phyloP scores from a whole-genome alignment of 2,329 filamentous ascomycete species.

The Penicillium occitanis region DNA sequence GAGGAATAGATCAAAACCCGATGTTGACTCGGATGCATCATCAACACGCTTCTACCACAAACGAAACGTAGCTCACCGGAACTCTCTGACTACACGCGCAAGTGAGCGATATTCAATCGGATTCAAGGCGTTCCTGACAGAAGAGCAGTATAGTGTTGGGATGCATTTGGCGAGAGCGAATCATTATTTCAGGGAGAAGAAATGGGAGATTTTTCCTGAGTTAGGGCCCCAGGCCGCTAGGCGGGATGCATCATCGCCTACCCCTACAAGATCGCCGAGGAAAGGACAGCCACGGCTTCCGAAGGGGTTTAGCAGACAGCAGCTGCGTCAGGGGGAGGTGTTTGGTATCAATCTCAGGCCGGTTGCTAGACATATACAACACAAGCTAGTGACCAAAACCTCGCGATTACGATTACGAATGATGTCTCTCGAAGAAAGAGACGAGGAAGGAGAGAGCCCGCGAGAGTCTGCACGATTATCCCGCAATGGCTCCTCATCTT shows the following conservation, averaged over 20 bases:
- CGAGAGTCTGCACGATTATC: background rate
- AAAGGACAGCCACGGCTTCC: conserved; percentile 24
- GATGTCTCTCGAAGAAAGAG: background rate
- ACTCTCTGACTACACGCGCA: conserved; percentile 2
- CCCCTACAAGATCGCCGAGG: background rate
- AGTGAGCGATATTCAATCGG: conserved; percentile 20
- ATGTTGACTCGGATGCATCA: background rate
- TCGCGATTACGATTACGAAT: conserved; percentile 9
- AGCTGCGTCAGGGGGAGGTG: background rate
- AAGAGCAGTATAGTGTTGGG: conserved; percentile 30
- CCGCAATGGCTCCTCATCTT: conserved; percentile 6
- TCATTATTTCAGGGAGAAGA: conserved; percentile 44
- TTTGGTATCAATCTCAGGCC: conserved; percentile 31
- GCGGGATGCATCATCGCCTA: background rate
- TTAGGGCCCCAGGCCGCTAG: conserved; percentile 32
- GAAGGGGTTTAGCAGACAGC: conserved; percentile 23
- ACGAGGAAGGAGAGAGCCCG: background rate
- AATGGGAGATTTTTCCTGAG: conserved; percentile 45
- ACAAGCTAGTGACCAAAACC: conserved; percentile 26
- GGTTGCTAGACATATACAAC: conserved; percentile 38
- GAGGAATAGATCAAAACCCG: background rate
- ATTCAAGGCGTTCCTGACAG: conserved; percentile 26
- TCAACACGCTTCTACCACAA: conserved; percentile 6
- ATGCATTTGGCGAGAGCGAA: conserved; percentile 29
- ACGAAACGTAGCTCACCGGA: background rate